These are phyloP conservation scores for Trametes meyenii DNA, from an alignment of 768 basidiomycete species.

Conservation along the genomic window DNA sequence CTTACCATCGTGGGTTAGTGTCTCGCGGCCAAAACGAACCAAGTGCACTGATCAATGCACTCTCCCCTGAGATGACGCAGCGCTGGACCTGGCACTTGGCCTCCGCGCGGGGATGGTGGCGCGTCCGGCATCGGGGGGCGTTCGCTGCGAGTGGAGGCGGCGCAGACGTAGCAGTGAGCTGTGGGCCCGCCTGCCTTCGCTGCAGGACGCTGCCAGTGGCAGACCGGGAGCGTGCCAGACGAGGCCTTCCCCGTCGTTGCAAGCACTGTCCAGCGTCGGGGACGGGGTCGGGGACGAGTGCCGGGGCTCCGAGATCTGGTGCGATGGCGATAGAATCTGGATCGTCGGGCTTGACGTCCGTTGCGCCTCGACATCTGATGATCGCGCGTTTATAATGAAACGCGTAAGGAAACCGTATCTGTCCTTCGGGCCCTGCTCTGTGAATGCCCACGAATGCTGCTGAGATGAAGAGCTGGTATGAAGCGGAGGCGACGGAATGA, in stretches of 20 bases:
- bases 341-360: conserved; percentile 14
- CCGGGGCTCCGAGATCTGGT: conserved; percentile 13
- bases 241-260: not conserved
- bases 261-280: not conserved
- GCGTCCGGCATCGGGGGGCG: not conserved
- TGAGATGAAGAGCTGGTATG: not conserved
- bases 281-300: not conserved
- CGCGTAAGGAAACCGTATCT: not conserved
- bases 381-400: conserved; percentile 9
- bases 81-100: not conserved
- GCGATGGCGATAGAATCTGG: conserved; percentile 17
- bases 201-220: not conserved
- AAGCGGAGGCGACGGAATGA: conserved; percentile 1
- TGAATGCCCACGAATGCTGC: too few relatives aligned
- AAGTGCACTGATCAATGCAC: not conserved
- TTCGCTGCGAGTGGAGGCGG: not conserved
- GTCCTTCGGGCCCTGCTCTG: not conserved
- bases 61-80: not conserved
- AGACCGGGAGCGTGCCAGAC: not conserved
- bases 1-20: not conserved
- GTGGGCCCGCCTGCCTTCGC: not conserved
- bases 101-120: conserved; percentile 3
- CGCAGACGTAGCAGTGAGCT: not conserved
- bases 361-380: conserved; percentile 12
- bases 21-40: not conserved